Evolutionary conservation across 352 stramenopile species (phyloP).

Genomic region (Globisporangium lucens): DNA sequence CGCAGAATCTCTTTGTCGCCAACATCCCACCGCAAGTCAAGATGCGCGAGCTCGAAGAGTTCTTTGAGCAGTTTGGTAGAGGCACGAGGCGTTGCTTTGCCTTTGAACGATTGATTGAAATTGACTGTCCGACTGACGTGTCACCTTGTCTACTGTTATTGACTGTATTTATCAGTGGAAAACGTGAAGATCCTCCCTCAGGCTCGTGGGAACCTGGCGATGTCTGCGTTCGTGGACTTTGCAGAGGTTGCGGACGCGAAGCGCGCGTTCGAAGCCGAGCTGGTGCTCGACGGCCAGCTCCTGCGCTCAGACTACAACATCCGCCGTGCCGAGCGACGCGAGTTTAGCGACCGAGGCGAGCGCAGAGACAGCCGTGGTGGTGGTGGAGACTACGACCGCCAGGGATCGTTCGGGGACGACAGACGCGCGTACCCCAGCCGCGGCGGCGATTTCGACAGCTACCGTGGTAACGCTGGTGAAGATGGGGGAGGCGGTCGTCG

Average conservation of each 20-base stretch:
- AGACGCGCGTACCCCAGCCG: constrained; percentile 2
- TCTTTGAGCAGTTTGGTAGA: constrained; percentile 55
- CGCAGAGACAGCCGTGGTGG: background rate
- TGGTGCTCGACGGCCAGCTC: constrained; percentile 38
- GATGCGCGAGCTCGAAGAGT: constrained; percentile 53
- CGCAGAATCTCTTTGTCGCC: constrained; percentile 54
- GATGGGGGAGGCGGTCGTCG: constrained; percentile 1
- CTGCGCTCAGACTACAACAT: constrained; percentile 61
- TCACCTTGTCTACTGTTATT: background rate
- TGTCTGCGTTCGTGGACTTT: constrained; percentile 72
- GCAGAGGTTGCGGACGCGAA: constrained; percentile 34
- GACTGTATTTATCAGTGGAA: constrained; percentile 30
- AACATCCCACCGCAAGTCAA: constrained; percentile 66
- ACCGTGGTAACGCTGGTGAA: background rate
- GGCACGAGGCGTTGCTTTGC: constrained; percentile 15
- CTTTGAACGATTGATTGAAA: background rate
- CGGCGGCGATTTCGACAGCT: background rate
- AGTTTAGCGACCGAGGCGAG: background rate
- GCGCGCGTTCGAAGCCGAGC: constrained; percentile 39
- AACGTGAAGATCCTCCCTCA: constrained; percentile 65
- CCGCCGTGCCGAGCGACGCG: constrained; percentile 18
- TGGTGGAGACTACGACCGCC: background rate
- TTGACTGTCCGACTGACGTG: background rate
- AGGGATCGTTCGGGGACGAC: constrained; percentile 1
- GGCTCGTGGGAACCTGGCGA: constrained; percentile 34